Evolutionary conservation across 1,284 basidiomycete species (phyloP).

Genomic region (Trichosporon ovoides): DNA sequence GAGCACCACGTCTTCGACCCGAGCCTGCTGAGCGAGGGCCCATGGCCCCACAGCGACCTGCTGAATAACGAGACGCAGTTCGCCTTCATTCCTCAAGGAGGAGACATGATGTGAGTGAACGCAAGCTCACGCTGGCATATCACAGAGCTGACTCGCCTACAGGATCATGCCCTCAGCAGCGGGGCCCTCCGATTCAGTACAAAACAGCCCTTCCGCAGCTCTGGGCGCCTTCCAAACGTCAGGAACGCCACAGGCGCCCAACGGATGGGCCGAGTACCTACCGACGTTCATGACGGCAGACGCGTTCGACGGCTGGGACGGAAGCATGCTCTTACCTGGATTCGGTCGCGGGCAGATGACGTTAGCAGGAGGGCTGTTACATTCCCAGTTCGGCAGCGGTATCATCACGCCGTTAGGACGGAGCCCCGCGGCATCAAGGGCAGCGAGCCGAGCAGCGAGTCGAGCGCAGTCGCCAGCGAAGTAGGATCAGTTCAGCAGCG

Average conservation of each 20-base stretch:
- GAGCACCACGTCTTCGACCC: slow-evolving; percentile 37
- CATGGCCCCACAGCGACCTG: slow-evolving; percentile 34
- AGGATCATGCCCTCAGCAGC: slow-evolving; percentile 43
- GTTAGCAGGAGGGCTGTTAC: slow-evolving; percentile 44
- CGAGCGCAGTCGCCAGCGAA: slow-evolving; percentile 16
- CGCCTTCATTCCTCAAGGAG: slow-evolving; percentile 43
- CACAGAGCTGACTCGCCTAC: background rate
- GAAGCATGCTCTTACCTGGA: slow-evolving; percentile 45
- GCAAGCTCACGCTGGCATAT: too few species aligned
- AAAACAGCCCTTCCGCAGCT: slow-evolving; percentile 33
- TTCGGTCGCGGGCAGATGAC: slow-evolving; percentile 48
- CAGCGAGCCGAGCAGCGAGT: slow-evolving; percentile 13
- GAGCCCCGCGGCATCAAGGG: slow-evolving; percentile 20
- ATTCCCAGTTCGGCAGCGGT: slow-evolving; percentile 48
- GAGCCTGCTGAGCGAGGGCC: slow-evolving; percentile 30
- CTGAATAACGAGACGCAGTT: slow-evolving; percentile 35
- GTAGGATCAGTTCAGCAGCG: background rate
- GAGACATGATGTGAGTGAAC: slow-evolving; percentile 42
- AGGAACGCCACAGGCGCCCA: slow-evolving; percentile 25
- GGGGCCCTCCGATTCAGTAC: slow-evolving; percentile 37
- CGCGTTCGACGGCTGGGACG: slow-evolving; percentile 48
- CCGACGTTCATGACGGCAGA: slow-evolving; percentile 45
- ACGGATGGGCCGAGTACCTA: slow-evolving; percentile 44
- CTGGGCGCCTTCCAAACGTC: slow-evolving; percentile 10
- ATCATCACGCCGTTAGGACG: slow-evolving; percentile 44